Conservation (phyloP, 1,284 basidiomycete species). For the Ganoderma multipileum region DNA sequence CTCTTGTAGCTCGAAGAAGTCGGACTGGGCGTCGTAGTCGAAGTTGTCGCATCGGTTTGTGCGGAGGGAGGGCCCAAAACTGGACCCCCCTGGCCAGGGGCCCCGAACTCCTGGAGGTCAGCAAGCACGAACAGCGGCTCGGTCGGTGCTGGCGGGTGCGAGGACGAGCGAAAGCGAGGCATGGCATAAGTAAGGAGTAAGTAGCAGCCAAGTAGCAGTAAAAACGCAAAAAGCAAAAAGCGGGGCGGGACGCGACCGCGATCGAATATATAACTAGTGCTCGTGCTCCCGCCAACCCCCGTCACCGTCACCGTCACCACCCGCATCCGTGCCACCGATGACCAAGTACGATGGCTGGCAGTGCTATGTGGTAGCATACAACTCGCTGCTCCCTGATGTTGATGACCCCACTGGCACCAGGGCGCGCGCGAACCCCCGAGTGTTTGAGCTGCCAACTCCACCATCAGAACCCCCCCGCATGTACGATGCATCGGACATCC, state of each 20-base stretch:
- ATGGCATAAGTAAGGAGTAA: not conserved
- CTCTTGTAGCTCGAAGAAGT: constrained; percentile 16
- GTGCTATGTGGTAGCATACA: constrained; percentile 7
- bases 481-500: constrained; percentile 53
- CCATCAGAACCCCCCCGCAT: constrained; percentile 36
- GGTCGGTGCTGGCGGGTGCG: not conserved
- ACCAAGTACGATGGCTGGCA: not conserved
- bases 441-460: constrained; percentile 15
- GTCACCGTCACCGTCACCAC: too few relatives aligned
- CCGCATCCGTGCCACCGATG: not conserved
- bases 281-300: not conserved
- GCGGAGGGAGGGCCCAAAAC: not conserved
- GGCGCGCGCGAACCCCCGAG: constrained; percentile 27
- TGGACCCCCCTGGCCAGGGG: constrained; percentile 15
- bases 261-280: constrained; percentile 3
- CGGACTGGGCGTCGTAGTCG: not conserved
- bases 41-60: not conserved
- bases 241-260: not conserved
- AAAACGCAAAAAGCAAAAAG: not conserved
- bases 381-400: constrained; percentile 4
- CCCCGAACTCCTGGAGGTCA: constrained; percentile 27
- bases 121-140: constrained; percentile 22
- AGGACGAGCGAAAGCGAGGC: constrained; percentile 2
- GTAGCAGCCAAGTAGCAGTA: not conserved
- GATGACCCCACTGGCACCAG: not conserved